These are phyloP conservation scores for Collybia nuda DNA, from an alignment of 768 basidiomycete species.

Conservation along the genomic window DNA sequence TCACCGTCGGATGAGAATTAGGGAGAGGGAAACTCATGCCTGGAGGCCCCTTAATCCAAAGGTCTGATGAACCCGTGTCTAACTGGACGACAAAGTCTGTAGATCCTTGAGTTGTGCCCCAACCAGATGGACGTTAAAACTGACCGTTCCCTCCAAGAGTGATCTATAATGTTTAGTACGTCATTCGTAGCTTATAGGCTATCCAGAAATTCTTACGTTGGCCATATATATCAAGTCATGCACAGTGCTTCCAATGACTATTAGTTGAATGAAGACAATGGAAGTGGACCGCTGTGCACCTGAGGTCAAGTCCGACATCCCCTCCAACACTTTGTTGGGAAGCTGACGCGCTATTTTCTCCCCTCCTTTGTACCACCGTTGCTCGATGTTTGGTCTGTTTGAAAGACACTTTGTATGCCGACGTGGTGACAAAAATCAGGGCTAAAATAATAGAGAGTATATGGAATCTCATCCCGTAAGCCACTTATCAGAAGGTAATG, in stretches of 20 bases:
- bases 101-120: conserved; percentile 6
- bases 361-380: conserved; percentile 35
- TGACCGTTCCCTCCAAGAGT: conserved; percentile 62
- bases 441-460: conserved; percentile 35
- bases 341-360: conserved; percentile 22
- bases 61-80: conserved; percentile 84
- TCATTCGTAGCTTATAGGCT: too few relatives aligned
- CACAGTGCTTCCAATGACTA: conserved; percentile 48
- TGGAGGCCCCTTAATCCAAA: conserved; percentile 54
- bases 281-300: conserved; percentile 29
- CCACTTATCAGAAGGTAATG: conserved; percentile 17
- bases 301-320: conserved; percentile 40
- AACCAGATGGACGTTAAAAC: background rate
- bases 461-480: conserved; percentile 39
- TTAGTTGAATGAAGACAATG: background rate
- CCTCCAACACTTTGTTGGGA: conserved; percentile 33
- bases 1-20: conserved; percentile 46
- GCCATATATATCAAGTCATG: conserved; percentile 79
- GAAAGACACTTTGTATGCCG: conserved; percentile 48
- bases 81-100: conserved; percentile 74
- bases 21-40: conserved; percentile 47
- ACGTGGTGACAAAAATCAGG: conserved; percentile 31
- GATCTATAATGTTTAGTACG: conserved; percentile 40
- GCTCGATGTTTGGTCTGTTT: conserved; percentile 39
- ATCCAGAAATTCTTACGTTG: conserved; percentile 49